phyloP scores from a whole-genome alignment of 1,139 yeast genomes.

The Sugiyamaella xylanicola region DNA sequence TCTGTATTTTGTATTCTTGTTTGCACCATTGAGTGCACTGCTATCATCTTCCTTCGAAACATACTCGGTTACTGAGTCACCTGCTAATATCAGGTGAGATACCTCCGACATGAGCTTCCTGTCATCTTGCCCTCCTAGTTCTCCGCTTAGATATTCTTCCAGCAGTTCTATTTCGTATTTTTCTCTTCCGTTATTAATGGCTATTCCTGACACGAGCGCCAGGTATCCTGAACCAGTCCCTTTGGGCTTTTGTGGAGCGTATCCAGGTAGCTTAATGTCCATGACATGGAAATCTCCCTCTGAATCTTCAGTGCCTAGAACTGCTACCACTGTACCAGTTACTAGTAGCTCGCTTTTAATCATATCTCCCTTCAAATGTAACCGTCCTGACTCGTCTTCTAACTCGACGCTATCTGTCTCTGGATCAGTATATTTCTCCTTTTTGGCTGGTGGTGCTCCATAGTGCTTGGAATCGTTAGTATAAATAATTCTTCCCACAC shows the following conservation, averaged over 20 bases:
- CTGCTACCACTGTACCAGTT: conserved; percentile 85
- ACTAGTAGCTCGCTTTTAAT: conserved; percentile 58
- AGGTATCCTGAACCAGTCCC: conserved; percentile 40
- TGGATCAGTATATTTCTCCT: conserved; percentile 54
- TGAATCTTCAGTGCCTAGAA: conserved; percentile 80
- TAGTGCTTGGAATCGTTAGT: conserved; percentile 34
- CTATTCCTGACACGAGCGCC: conserved; percentile 76
- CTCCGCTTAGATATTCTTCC: conserved; percentile 73
- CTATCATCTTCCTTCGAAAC: conserved; percentile 10
- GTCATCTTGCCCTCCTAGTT: conserved; percentile 50
- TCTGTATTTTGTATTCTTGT: conserved; percentile 21
- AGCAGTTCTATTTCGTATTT: conserved; percentile 60
- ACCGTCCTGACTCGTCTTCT: conserved; percentile 94
- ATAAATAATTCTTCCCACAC: conserved; percentile 29
- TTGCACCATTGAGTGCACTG: conserved; percentile 20
- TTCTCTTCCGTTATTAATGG: conserved; percentile 50
- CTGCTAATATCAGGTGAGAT: conserved; percentile 67
- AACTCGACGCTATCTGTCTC: conserved; percentile 55
- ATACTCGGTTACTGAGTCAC: conserved; percentile 59
- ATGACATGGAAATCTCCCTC: conserved; percentile 85
- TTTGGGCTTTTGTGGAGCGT: conserved; percentile 57
- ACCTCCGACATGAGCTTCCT: conserved; percentile 44
- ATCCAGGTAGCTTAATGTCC: conserved; percentile 72
- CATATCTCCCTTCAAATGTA: conserved; percentile 67
- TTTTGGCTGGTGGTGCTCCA: conserved; percentile 46